Evolutionary conservation across 371 early-diverging fungal species (phyloP).

Genomic region (Mortierella sp.): DNA sequence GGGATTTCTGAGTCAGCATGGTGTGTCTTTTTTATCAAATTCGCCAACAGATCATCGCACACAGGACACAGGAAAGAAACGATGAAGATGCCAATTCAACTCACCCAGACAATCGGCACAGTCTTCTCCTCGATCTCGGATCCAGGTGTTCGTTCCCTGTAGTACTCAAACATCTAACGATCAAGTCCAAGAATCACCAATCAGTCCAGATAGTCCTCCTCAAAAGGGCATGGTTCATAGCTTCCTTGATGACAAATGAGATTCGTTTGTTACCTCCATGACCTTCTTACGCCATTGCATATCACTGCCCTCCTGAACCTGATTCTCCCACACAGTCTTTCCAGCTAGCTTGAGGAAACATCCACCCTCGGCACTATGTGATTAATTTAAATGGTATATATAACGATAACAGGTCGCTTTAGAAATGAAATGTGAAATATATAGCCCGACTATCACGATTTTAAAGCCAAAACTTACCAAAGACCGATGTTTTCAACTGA

Average conservation of each 20-base stretch:
- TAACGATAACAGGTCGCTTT: too few relatives aligned
- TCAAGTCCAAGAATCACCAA: background rate
- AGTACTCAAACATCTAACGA: slow-evolving; percentile 83
- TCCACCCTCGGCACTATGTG: slow-evolving; percentile 85
- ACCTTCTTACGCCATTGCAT: slow-evolving; percentile 88
- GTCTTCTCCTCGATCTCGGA: slow-evolving; percentile 85
- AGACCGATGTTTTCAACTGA: slow-evolving; percentile 81
- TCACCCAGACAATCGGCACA: slow-evolving; percentile 77
- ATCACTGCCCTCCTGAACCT: slow-evolving; percentile 78
- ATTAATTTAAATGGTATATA: too few relatives aligned
- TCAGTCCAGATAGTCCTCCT: background rate
- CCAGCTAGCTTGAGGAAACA: slow-evolving; percentile 81
- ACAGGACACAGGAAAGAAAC: background rate
- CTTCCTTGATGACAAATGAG: background rate
- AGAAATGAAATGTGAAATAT: background rate
- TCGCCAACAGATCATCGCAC: background rate
- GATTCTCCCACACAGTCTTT: slow-evolving; percentile 77
- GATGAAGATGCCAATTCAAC: background rate
- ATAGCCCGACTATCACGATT: background rate
- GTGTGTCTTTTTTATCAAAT: too few relatives aligned
- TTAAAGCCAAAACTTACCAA: slow-evolving; percentile 55
- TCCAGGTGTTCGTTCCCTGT: slow-evolving; percentile 91
- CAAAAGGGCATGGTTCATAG: background rate
- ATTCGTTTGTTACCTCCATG: slow-evolving; percentile 45
- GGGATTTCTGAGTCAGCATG: too few relatives aligned